Percentiles rank a stretch among this genome's conserved stretches.
phyloP scores from a whole-genome alignment of 495 filamentous ascomycete genomes.

The Aspergillus funiculosus region DNA sequence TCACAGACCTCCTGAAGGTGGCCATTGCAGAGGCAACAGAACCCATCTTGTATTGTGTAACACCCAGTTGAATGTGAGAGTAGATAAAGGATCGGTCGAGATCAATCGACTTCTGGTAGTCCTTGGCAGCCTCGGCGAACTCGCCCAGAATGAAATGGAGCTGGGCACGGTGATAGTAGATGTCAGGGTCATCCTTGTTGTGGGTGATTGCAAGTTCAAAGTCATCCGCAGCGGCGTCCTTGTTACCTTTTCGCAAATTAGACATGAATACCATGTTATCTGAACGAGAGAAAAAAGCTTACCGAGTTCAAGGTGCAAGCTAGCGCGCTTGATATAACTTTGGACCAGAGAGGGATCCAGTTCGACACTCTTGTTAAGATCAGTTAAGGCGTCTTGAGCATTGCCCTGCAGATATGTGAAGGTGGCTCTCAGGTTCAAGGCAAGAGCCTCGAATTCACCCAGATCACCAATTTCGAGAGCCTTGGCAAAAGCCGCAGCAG shows the following conservation, averaged over 20 bases:
- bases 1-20: conserved; percentile 93
- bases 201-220: conserved; percentile 81
- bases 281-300: conserved; percentile 25
- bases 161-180: conserved; percentile 98
- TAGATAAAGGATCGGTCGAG: conserved; percentile 94
- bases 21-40: conserved; percentile 97
- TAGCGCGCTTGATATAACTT: conserved; percentile 97
- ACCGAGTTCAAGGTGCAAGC: conserved; percentile 96
- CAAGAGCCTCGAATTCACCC: conserved; percentile 76
- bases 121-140: conserved; percentile 87
- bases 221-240: conserved; percentile 79
- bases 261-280: background rate
- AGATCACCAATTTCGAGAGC: conserved; percentile 75
- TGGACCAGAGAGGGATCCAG: conserved; percentile 82
- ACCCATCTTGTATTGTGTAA: conserved; percentile 99
- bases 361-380: conserved; percentile 87
- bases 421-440: conserved; percentile 93
- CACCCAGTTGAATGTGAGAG: conserved; percentile 98
- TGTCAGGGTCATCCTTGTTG: conserved; percentile 87
- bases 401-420: conserved; percentile 90
- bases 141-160: conserved; percentile 96
- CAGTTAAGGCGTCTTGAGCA: conserved; percentile 70
- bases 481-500: conserved; percentile 76
- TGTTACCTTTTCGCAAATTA: conserved; percentile 56
- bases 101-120: conserved; percentile 99